These are phyloP conservation scores for Thielaviopsis ethacetica DNA, from an alignment of 2,329 filamentous ascomycete species.

Conservation along the genomic window DNA sequence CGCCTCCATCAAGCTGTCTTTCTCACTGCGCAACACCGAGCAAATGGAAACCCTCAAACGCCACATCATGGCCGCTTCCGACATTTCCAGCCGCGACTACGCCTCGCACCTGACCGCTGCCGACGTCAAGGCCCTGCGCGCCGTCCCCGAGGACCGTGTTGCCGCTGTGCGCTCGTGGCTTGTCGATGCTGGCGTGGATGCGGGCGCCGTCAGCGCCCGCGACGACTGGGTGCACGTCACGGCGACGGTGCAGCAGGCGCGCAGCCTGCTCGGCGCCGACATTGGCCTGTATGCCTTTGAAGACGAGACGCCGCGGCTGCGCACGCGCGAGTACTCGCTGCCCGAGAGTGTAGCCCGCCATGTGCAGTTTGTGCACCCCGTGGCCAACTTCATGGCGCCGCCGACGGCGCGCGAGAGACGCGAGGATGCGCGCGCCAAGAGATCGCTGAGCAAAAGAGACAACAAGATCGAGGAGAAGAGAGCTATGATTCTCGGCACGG, in stretches of 20 bases:
- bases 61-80: slow-evolving; percentile 19
- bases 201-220: slow-evolving; percentile 16
- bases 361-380: slow-evolving; percentile 31
- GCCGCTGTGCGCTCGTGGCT: slow-evolving; percentile 27
- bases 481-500: slow-evolving; percentile 13
- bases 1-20: slow-evolving; percentile 8
- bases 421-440: slow-evolving; percentile 10
- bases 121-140: slow-evolving; percentile 22
- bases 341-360: slow-evolving; percentile 23
- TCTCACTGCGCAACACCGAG: slow-evolving; percentile 12
- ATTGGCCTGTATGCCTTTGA: slow-evolving; percentile 28
- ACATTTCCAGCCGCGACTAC: slow-evolving; percentile 29
- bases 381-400: slow-evolving; percentile 34
- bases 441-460: slow-evolving; percentile 15
- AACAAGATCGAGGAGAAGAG: slow-evolving; percentile 10
- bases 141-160: slow-evolving; percentile 20
- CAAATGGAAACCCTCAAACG: slow-evolving; percentile 9
- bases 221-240: slow-evolving; percentile 28
- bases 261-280: slow-evolving; percentile 22
- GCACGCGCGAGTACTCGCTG: slow-evolving; percentile 28
- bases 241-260: slow-evolving; percentile 23
- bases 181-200: slow-evolving; percentile 20
- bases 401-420: not conserved
- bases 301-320: slow-evolving; percentile 22
- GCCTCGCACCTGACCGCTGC: slow-evolving; percentile 24